Evolutionary conservation across 257 asterid species (phyloP).

Genomic region (Buddleja alternifolia): DNA sequence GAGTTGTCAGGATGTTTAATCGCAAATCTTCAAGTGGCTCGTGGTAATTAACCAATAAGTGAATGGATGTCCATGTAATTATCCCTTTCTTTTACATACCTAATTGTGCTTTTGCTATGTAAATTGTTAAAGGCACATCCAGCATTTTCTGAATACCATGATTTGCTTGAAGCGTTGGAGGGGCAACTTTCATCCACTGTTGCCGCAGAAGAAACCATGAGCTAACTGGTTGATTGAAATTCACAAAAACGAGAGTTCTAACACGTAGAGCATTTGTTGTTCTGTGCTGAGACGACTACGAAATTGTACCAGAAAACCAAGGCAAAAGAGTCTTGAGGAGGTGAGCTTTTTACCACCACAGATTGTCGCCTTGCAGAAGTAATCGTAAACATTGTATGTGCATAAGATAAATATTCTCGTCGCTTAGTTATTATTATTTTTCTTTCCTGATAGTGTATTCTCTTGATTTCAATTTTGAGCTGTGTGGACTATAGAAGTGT

Average conservation of each 20-base stretch:
- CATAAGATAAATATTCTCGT: conserved; percentile 33
- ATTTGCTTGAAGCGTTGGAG: conserved; percentile 87
- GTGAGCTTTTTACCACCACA: conserved; percentile 29
- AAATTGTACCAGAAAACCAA: background rate
- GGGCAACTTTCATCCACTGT: conserved; percentile 59
- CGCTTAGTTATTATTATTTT: background rate
- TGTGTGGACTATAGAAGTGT: too few relatives aligned
- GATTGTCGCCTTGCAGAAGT: conserved; percentile 21
- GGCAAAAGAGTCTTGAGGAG: conserved; percentile 30
- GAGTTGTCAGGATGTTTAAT: too few relatives aligned
- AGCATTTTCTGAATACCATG: conserved; percentile 72
- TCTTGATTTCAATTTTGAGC: conserved; percentile 20
- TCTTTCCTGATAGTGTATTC: conserved; percentile 27
- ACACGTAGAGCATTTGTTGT: conserved; percentile 21
- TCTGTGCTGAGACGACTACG: conserved; percentile 22
- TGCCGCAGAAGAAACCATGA: conserved; percentile 52
- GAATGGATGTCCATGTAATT: too few relatives aligned
- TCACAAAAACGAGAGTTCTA: conserved; percentile 10
- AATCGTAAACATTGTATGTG: conserved; percentile 31
- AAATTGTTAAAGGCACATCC: conserved; percentile 58
- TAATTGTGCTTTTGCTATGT: conserved; percentile 21
- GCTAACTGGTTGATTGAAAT: conserved; percentile 31
- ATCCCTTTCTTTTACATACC: conserved; percentile 4
- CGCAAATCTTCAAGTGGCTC: too few relatives aligned
- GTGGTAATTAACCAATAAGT: too few relatives aligned